Base-by-base conservation (phyloP, 164 flowering plant genomes). In the Liquidambar formosana region DNA sequence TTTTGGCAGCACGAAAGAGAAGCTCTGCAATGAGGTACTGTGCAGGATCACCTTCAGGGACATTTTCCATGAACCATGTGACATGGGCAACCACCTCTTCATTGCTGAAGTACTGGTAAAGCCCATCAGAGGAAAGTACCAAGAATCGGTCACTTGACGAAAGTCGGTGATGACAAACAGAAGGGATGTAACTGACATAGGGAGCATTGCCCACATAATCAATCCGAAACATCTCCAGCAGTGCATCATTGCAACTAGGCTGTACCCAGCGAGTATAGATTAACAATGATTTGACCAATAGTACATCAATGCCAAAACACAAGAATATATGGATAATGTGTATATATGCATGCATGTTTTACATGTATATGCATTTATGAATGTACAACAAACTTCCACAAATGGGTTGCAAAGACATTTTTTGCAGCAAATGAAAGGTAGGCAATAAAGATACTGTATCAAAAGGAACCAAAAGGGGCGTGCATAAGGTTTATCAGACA, bases 11-110 rank as follows among this genome's bases (percentile, higher is more conserved):
- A 25, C 92, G 85, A 76, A 83, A 83, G 27, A 86, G 86, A 76
- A 88, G 86, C 76, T 86, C 90, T 8, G 83, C 85, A 43, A 88
- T 77, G 26, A 88, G 86, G 72, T 86, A 82, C 61, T 88, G 92
- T 22, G 92, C 92, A 76, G 92, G 92, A 76, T 88, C 92, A 43
- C 90, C 92, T 79, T 86, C 92, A 18, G 90, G 90, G 48, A 81
- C 85, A 67, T 77, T 81, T 68, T 88, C 88, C 69, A 88, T 83
- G 73, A 88, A 88, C 86, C 85, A 81, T 61, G 79, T 82, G 61
- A 88, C 90, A 76, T 88, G 88, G 28, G 90, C 80, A 62, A 86
- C 85, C 16, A 85, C 92, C 75, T 88, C 92, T 77, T 88, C 90
- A 67, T 88, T 88, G 77, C 83, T 84, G 79, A 88, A 85, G 79